phyloP scores from a whole-genome alignment of 768 basidiomycete genomes.

The Rubroboletus satanas region DNA sequence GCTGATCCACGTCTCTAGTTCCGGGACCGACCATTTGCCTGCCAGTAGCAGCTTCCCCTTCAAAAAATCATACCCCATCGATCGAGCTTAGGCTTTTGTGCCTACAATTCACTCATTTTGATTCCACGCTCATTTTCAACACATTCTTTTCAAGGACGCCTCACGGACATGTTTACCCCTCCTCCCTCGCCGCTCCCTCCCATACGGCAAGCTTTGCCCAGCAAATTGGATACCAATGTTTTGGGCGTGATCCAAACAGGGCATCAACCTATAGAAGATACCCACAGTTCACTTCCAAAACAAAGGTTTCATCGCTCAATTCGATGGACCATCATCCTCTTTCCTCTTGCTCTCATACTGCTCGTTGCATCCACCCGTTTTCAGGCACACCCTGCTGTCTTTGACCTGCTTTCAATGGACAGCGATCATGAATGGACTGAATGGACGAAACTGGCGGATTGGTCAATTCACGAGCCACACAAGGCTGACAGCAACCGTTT shows the following conservation, averaged over 20 bases:
- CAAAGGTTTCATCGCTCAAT: constrained; percentile 37
- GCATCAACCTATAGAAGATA: not conserved
- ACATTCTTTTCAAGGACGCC: constrained; percentile 23
- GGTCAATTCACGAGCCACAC: constrained; percentile 45
- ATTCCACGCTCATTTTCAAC: constrained; percentile 26
- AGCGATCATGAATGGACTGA: constrained; percentile 29
- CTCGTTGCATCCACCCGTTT: constrained; percentile 53
- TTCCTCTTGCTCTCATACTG: constrained; percentile 53
- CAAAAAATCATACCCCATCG: not conserved
- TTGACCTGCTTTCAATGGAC: constrained; percentile 38
- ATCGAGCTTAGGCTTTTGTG: constrained; percentile 4
- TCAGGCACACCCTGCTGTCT: constrained; percentile 43
- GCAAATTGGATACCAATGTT: not conserved
- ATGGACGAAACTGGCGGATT: constrained; percentile 30
- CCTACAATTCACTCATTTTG: constrained; percentile 12
- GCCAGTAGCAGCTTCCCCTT: not conserved
- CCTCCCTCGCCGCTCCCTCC: constrained; percentile 39
- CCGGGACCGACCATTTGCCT: constrained; percentile 1
- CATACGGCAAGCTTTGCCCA: constrained; percentile 5
- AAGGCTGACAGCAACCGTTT: constrained; percentile 9
- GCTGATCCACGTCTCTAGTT: constrained; percentile 7
- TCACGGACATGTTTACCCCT: constrained; percentile 38
- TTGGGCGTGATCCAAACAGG: constrained; percentile 4
- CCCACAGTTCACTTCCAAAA: constrained; percentile 20
- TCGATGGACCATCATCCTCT: constrained; percentile 49